These are phyloP conservation scores for Deinandra increscens DNA, from an alignment of 129 eudicot genomes.

Conservation along the genomic window DNA sequence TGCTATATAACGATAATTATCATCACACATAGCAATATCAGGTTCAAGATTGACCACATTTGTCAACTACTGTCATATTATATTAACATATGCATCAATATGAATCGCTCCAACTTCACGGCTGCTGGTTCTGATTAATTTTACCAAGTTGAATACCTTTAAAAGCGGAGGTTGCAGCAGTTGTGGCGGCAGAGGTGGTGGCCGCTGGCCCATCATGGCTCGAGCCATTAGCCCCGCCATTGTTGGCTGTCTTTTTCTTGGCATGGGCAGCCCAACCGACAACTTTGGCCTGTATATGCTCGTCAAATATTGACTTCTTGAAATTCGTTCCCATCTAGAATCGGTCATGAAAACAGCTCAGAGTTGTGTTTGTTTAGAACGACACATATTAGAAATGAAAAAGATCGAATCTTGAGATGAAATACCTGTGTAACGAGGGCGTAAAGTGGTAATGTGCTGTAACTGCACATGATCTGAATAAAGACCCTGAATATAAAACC, in stretches of 20 bases:
- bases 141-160: constrained; percentile 37
- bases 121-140: constrained; percentile 35
- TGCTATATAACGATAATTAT: constrained; percentile 3
- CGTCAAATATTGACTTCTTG: constrained; percentile 56
- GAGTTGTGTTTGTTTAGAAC: background rate
- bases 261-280: constrained; percentile 58
- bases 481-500: constrained; percentile 47
- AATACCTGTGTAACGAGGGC: constrained; percentile 76
- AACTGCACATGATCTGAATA: constrained; percentile 67
- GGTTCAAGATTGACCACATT: constrained; percentile 9
- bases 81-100: constrained; percentile 26
- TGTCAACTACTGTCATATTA: background rate
- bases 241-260: constrained; percentile 35
- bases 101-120: background rate
- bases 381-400: background rate
- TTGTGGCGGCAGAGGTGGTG: background rate
- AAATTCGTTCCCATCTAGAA: constrained; percentile 66
- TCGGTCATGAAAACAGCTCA: background rate
- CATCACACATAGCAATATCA: constrained; percentile 11
- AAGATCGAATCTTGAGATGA: constrained; percentile 9
- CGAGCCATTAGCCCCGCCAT: constrained; percentile 26
- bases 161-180: constrained; percentile 26
- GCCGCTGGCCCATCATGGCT: constrained; percentile 27
- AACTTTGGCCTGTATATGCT: constrained; percentile 50
- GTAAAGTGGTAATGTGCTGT: constrained; percentile 74